These are phyloP conservation scores for Xylariaceae sp. DNA, from an alignment of 2,329 filamentous ascomycete genomes.

Conservation along the genomic window DNA sequence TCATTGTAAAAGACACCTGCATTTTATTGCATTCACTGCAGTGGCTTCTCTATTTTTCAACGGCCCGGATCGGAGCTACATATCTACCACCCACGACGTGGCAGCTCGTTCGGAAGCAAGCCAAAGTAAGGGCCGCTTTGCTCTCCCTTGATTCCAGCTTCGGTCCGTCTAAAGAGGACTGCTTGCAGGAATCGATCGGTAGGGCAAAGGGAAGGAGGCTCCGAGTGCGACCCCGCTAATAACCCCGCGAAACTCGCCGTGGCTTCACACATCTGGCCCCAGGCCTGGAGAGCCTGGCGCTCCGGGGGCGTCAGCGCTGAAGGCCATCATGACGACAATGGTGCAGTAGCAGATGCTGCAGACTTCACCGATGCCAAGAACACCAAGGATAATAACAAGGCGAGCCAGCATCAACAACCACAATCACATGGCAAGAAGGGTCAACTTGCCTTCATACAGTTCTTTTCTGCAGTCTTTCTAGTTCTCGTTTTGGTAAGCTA, in stretches of 20 bases:
- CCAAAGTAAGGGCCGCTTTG: too few relatives aligned
- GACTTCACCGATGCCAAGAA: conserved; percentile 13
- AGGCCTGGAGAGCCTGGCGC: conserved; percentile 26
- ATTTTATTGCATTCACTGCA: too few relatives aligned
- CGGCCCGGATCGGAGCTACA: too few relatives aligned
- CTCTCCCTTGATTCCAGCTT: too few relatives aligned
- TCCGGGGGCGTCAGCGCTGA: conserved; percentile 30
- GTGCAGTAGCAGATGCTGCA: conserved; percentile 8
- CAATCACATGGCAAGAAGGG: too few relatives aligned
- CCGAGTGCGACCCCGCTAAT: conserved; percentile 29
- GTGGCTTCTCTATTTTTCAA: too few relatives aligned
- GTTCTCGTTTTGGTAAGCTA: conserved; percentile 27
- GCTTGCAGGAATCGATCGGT: too few relatives aligned
- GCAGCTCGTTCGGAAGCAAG: too few relatives aligned
- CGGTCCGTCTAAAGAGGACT: too few relatives aligned
- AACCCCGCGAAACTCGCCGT: conserved; percentile 33
- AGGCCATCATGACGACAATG: conserved; percentile 8
- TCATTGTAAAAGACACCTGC: too few relatives aligned
- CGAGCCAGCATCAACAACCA: conserved; percentile 13
- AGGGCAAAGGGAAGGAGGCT: too few relatives aligned
- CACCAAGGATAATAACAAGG: conserved; percentile 3
- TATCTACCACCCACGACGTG: too few relatives aligned
- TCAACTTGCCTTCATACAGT: conserved; percentile 21
- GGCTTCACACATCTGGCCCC: conserved; percentile 22
- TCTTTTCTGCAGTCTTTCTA: conserved; percentile 23